Evolutionary conservation across 345 rosid genomes (phyloP).

Genomic region (Eucalyptus pumila): DNA sequence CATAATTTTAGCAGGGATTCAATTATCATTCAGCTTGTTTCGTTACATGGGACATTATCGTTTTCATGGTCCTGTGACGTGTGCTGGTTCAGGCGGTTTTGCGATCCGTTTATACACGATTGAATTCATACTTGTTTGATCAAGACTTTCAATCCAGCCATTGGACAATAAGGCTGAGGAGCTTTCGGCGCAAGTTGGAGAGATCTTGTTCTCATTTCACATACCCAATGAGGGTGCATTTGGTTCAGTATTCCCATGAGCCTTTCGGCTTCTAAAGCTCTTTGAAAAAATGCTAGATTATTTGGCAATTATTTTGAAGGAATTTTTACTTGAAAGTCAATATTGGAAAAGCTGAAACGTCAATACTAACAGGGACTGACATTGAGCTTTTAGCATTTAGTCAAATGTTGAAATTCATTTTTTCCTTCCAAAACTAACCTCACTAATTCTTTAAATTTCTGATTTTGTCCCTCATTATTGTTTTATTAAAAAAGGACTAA

Average conservation of each 20-base stretch:
- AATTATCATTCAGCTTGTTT: not conserved
- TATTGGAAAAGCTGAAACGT: accelerated
- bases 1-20: not conserved
- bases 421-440: too few relatives aligned
- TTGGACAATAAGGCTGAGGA: not conserved
- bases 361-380: too few relatives aligned
- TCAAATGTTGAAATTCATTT: too few relatives aligned
- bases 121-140: not conserved
- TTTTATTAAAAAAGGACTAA: too few relatives aligned
- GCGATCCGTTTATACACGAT: not conserved
- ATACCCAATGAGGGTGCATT: not conserved
- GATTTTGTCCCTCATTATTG: too few relatives aligned
- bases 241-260: too few relatives aligned
- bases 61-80: not conserved
- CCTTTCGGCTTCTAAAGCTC: too few relatives aligned
- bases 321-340: too few relatives aligned
- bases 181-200: not conserved
- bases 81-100: not conserved
- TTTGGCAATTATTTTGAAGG: too few relatives aligned
- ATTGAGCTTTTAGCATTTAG: accelerated
- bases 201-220: not conserved
- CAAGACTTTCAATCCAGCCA: not conserved
- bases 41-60: not conserved
- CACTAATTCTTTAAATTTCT: too few relatives aligned
- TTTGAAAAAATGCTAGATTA: too few relatives aligned